Evolutionary conservation across 495 filamentous ascomycete species (phyloP).

Genomic region (Neurospora sp.): DNA sequence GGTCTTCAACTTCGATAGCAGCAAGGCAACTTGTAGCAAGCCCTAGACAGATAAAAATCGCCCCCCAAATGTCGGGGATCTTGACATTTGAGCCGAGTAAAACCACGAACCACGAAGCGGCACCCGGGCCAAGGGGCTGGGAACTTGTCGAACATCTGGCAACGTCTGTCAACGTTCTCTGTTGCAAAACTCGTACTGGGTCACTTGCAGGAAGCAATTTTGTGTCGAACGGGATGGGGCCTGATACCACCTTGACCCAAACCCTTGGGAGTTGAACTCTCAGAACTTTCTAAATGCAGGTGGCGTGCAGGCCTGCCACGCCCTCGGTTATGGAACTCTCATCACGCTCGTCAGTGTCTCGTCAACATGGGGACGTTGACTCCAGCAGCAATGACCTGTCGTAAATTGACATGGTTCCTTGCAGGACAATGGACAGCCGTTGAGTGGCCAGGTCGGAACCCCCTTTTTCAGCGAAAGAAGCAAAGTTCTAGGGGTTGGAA

Average conservation of each 20-base stretch:
- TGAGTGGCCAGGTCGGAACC: background rate
- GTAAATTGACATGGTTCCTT: background rate
- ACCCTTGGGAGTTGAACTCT: background rate
- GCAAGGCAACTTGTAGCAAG: background rate
- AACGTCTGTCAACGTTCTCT: background rate
- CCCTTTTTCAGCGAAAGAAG: background rate
- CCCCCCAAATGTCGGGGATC: background rate
- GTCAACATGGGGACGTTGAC: background rate
- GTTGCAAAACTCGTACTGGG: background rate
- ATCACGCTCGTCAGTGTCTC: background rate
- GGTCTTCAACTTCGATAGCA: background rate
- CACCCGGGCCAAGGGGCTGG: background rate
- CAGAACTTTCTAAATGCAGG: background rate
- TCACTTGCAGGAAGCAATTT: background rate
- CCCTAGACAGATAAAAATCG: background rate
- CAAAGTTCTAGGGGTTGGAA: background rate
- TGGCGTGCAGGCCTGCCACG: background rate
- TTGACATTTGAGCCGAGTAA: background rate
- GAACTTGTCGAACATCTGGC: background rate
- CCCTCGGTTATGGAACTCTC: background rate
- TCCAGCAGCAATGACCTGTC: background rate
- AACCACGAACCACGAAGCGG: background rate
- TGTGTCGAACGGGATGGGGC: too few relatives aligned
- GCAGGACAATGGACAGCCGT: background rate
- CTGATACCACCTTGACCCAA: background rate